These are phyloP conservation scores for Microbotryomycetes sp. DNA, from an alignment of 1,284 basidiomycete genomes.

Conservation along the genomic window DNA sequence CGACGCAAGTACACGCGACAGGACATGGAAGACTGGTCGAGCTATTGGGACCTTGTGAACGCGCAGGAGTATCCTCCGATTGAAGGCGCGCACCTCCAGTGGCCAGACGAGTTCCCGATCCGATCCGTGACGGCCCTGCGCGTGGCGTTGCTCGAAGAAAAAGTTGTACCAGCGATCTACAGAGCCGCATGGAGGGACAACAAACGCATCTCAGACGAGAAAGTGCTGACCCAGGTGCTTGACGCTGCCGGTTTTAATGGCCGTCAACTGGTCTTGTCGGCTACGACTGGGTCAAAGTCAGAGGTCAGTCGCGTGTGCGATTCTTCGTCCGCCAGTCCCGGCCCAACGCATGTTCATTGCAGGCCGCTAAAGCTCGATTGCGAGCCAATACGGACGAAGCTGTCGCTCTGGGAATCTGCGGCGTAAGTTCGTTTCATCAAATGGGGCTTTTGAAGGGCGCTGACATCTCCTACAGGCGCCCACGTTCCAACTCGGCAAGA, in stretches of 20 bases:
- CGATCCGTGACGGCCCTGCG: conserved; percentile 1
- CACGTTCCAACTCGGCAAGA: conserved; percentile 3
- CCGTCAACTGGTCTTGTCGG: neutral
- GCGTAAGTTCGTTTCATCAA: neutral
- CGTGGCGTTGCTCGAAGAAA: conserved; percentile 1
- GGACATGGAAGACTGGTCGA: neutral
- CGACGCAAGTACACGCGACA: neutral
- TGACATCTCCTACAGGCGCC: neutral
- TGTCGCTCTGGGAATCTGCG: conserved; percentile 2
- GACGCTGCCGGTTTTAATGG: conserved; percentile 5
- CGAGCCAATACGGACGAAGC: conserved; percentile 9
- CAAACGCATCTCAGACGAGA: conserved; percentile 5
- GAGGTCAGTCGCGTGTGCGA: neutral
- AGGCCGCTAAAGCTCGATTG: neutral
- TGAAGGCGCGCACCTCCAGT: neutral
- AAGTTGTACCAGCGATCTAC: neutral
- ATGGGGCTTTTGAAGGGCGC: neutral
- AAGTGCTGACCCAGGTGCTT: conserved; percentile 4
- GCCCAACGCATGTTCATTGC: no score
- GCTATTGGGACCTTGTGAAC: conserved; percentile 4
- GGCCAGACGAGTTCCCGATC: conserved; percentile 9
- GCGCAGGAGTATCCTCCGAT: conserved; percentile 6
- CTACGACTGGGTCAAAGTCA: neutral
- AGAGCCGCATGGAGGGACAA: conserved; percentile 9
- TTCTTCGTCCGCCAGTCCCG: neutral